These are phyloP conservation scores for Calonectria leucothoes DNA, from an alignment of 2,329 filamentous ascomycete species.

Conservation along the genomic window DNA sequence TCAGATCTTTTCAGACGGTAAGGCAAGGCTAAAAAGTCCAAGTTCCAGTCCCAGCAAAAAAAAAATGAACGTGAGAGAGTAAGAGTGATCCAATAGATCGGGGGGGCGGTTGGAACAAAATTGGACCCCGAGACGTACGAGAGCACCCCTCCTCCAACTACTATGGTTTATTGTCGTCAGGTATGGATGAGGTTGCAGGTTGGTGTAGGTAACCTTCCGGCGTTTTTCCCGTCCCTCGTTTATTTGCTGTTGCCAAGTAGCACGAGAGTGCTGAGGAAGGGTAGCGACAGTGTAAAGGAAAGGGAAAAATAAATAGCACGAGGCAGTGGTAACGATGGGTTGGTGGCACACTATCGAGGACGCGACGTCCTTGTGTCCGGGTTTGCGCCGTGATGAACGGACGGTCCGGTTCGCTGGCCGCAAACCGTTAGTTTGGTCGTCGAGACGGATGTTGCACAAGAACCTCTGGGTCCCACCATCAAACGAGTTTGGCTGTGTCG, in stretches of 20 bases:
- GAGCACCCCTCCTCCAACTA: not conserved
- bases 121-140: not conserved
- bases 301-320: not conserved
- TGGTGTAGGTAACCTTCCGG: not conserved
- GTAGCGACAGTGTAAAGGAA: not conserved
- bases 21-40: constrained; percentile 34
- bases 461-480: constrained; percentile 5
- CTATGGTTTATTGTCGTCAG: not conserved
- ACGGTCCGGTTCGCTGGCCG: constrained; percentile 1
- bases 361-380: not conserved
- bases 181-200: not conserved
- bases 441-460: constrained; percentile 5
- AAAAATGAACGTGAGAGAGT: constrained; percentile 1
- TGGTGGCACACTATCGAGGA: constrained; percentile 1
- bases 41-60: constrained; percentile 22
- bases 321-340: not conserved
- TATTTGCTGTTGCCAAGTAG: not conserved
- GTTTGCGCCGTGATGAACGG: constrained; percentile 7
- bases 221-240: not conserved
- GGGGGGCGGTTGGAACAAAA: constrained; percentile 19
- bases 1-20: constrained; percentile 38
- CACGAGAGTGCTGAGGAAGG: not conserved
- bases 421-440: constrained; percentile 12
- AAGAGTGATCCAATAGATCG: not conserved
- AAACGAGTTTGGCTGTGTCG: not conserved